A percentile compares a stretch with the other conserved stretches of the same genome.
phyloP scores from a whole-genome alignment of 768 basidiomycete species.

The Auriscalpium vulgare region DNA sequence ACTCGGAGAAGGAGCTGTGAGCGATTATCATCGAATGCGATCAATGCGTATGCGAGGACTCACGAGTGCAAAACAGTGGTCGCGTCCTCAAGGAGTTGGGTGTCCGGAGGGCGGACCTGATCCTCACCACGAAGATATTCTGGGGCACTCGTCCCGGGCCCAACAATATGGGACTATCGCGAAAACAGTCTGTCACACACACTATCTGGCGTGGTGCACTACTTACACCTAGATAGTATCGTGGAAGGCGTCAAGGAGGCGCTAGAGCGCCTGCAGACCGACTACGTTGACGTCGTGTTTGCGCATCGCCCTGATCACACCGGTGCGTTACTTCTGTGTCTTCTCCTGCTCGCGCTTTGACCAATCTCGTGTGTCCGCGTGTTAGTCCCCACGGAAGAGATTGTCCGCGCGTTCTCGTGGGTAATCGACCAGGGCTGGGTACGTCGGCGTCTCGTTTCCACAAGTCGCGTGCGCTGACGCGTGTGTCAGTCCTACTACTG shows the following conservation, averaged over 20 bases:
- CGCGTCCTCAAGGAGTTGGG: conserved; percentile 48
- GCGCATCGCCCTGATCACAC: conserved; percentile 42
- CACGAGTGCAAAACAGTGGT: conserved; percentile 25
- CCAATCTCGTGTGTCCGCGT: background rate
- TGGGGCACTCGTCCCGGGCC: conserved; percentile 45
- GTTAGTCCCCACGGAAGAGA: conserved; percentile 41
- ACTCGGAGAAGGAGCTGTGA: conserved; percentile 47
- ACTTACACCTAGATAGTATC: conserved; percentile 25
- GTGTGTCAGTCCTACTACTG: conserved; percentile 33
- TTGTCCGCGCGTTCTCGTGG: conserved; percentile 51
- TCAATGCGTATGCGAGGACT: background rate
- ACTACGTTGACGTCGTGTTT: conserved; percentile 35
- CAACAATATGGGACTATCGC: conserved; percentile 29
- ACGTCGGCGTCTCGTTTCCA: background rate
- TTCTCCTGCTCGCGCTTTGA: background rate
- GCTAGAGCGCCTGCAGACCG: conserved; percentile 41
- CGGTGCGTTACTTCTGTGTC: conserved; percentile 15
- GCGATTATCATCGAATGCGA: background rate
- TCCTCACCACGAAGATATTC: conserved; percentile 53
- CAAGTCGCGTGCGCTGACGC: background rate
- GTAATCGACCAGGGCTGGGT: conserved; percentile 41
- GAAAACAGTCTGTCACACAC: conserved; percentile 21
- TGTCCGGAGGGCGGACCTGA: conserved; percentile 38
- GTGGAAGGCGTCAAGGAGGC: conserved; percentile 47
- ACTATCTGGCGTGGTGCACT: background rate